Conservation (phyloP, 2,329 filamentous ascomycete species). For the Hymenoscyphus scutula region DNA sequence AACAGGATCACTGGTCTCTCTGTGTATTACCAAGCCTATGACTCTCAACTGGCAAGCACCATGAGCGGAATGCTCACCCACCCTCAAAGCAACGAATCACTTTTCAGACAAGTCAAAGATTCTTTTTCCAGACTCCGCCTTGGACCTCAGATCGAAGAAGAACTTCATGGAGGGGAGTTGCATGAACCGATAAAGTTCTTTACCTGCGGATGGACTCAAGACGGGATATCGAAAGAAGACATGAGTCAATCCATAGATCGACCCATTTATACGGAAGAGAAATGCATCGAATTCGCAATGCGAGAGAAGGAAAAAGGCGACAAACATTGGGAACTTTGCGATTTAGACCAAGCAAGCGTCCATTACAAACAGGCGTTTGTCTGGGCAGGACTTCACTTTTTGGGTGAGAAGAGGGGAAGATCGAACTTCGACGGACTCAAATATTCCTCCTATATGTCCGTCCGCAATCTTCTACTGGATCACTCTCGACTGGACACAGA, state of each 20-base stretch:
- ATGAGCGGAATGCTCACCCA: background rate
- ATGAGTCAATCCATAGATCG: background rate
- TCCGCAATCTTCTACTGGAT: no score
- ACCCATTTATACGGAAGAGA: background rate
- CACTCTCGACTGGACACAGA: no score
- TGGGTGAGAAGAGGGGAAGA: background rate
- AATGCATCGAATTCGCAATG: background rate
- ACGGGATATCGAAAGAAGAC: no score
- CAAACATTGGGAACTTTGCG: background rate
- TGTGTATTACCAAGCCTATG: background rate
- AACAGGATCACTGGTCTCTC: background rate
- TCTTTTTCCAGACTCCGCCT: background rate
- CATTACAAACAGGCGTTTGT: background rate
- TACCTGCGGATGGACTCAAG: no score
- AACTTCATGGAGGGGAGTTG: background rate
- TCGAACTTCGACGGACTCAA: background rate
- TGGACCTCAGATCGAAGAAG: background rate
- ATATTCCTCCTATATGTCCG: background rate
- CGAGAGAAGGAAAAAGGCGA: background rate
- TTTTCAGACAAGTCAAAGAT: background rate
- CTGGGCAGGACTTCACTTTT: background rate
- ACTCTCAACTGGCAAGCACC: background rate
- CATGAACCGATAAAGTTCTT: no score
- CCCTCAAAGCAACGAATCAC: background rate
- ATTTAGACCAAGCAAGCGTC: background rate